These are phyloP conservation scores for Parafenestella ontariensis DNA, from an alignment of 2,329 filamentous ascomycete genomes.

Conservation along the genomic window DNA sequence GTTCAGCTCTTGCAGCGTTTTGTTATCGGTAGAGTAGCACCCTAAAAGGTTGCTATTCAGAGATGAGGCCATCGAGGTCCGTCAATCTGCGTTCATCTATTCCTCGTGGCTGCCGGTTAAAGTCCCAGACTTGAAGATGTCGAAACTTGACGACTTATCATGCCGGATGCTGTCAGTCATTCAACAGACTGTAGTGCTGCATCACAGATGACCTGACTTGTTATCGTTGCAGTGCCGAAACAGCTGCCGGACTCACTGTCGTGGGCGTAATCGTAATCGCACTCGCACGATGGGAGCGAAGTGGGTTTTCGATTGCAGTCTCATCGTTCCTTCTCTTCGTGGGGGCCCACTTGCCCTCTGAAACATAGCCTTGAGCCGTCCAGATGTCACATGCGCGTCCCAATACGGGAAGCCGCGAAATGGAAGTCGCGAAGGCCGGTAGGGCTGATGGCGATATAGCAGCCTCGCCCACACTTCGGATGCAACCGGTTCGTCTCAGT, in stretches of 20 bases:
- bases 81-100: not conserved
- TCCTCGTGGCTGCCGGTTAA: not conserved
- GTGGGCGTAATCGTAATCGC: no score
- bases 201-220: not conserved
- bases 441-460: not conserved
- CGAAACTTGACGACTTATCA: not conserved
- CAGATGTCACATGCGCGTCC: no score
- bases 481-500: not conserved
- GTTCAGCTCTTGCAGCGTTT: not conserved
- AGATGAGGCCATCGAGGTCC: not conserved
- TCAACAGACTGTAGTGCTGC: not conserved
- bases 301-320: no score
- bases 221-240: not conserved
- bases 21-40: not conserved
- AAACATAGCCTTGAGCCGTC: not conserved
- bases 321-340: not conserved
- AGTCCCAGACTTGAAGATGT: not conserved
- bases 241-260: not conserved
- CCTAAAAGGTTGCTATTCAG: no score
- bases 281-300: not conserved
- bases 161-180: not conserved
- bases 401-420: not conserved
- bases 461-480: not conserved
- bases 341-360: not conserved
- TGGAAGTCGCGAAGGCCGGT: not conserved